Base-by-base conservation (phyloP, 2,329 filamentous ascomycete genomes). In the Epicoccum nigrum region DNA sequence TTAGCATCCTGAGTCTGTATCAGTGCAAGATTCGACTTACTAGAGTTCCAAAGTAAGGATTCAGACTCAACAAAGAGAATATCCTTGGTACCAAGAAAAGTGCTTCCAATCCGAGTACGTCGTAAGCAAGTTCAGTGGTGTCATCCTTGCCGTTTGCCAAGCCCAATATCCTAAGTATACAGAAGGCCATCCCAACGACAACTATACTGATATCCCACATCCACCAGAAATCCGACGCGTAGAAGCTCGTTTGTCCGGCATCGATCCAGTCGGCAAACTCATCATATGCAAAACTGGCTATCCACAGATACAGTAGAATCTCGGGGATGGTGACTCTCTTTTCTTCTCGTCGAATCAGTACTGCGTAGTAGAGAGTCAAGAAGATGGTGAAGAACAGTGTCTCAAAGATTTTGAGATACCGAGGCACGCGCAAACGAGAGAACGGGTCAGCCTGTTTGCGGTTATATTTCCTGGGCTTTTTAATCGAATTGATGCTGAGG, bases 81-180 rank as follows among this genome's bases (percentile, higher is more conserved):
- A 96, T 88, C 77, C 85, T 79, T 33, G 92, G 92, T 16, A 96
- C 88, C 73, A 97, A 86, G 70, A 97, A 93, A 8, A 97, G 80
- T 0, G 91, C 92, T 72, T 96, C 90, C 12, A 97, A 79, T 0
- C 91, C 88, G 17, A 97, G 78, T n/a, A 97, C 86, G 66, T 97
- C 90, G 70, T 96, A 97, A 1, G 91, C 87, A 3, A 87, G 79
- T 54, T 94, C 88, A 38, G 88, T 88, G n/a, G 90, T 82, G 13
- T 79, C 73, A 8, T 77, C 72, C 57, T 86, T 84, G 17, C 83
- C 71, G 44, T 82, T 83, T 17, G 79, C 78, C 20, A 93, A 70
- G 0, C 90, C 90, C 41, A 90, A 75, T 21, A 86, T 79, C 40
- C 89, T 81, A 38, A 90, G 75, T 12, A 87, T 73, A 42, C 89